Conservation (phyloP, 1,139 yeast genomes). For the Yamadazyma spencermartinsiae region DNA sequence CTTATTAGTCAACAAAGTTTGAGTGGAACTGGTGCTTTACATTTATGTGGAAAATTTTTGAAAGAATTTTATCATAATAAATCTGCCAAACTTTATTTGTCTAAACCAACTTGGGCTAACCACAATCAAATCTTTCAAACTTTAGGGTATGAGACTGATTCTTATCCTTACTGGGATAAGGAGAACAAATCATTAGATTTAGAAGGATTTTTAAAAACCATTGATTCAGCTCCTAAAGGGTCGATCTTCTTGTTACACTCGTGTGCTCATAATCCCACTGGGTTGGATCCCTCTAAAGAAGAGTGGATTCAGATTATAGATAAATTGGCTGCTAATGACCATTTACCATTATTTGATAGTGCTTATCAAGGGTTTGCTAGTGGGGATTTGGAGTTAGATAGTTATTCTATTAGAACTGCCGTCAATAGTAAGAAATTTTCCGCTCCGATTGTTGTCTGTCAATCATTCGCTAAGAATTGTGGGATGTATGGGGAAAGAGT, state of each 20-base stretch:
- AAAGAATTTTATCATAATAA: slow-evolving; percentile 46
- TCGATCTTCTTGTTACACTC: slow-evolving; percentile 64
- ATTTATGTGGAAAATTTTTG: slow-evolving; percentile 78
- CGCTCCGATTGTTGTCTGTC: slow-evolving; percentile 72
- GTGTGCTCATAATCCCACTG: slow-evolving; percentile 54
- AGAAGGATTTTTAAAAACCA: slow-evolving; percentile 65
- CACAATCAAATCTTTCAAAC: slow-evolving; percentile 79
- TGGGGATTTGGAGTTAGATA: slow-evolving; percentile 82
- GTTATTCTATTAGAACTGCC: slow-evolving; percentile 84
- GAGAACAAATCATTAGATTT: slow-evolving; percentile 63
- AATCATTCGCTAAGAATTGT: slow-evolving; percentile 96
- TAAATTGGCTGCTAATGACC: slow-evolving; percentile 41
- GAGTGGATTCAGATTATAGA: slow-evolving; percentile 42
- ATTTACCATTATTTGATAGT: slow-evolving; percentile 46
- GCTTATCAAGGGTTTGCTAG: slow-evolving; percentile 51
- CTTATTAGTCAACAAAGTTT: slow-evolving; percentile 81
- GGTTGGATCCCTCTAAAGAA: slow-evolving; percentile 47
- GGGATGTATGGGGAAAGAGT: slow-evolving; percentile 98
- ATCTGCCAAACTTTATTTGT: slow-evolving; percentile 62
- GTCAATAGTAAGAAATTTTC: slow-evolving; percentile 46
- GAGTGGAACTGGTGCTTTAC: slow-evolving; percentile 96
- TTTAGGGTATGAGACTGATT: slow-evolving; percentile 60
- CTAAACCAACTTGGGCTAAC: slow-evolving; percentile 96
- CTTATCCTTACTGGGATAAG: slow-evolving; percentile 78
- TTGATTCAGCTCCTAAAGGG: slow-evolving; percentile 71